These are phyloP conservation scores for Auriscalpium vulgare DNA, from an alignment of 768 basidiomycete genomes.

Conservation along the genomic window DNA sequence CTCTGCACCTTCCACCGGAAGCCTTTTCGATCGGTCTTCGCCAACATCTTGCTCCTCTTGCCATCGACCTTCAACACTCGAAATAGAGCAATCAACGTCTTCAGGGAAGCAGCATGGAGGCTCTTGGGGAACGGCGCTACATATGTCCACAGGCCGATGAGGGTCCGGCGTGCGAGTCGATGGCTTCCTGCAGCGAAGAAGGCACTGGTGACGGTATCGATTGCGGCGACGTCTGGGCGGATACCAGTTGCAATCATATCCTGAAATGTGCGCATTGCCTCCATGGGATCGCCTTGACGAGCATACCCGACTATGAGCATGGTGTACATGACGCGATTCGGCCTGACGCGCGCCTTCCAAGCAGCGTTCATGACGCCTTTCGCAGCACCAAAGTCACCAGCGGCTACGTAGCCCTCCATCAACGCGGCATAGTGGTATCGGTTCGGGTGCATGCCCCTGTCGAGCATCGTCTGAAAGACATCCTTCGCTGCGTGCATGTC, in stretches of 20 bases:
- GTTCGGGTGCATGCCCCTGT: constrained; percentile 64
- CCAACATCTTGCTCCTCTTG: constrained; percentile 17
- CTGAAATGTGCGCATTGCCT: constrained; percentile 48
- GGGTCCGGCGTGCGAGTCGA: constrained; percentile 40
- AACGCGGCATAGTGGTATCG: constrained; percentile 66
- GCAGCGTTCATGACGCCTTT: constrained; percentile 47
- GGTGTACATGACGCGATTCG: constrained; percentile 67
- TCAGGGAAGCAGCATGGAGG: constrained; percentile 36
- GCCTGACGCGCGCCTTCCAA: constrained; percentile 38
- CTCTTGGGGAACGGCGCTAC: constrained; percentile 53
- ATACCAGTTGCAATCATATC: constrained; percentile 56
- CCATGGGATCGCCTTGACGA: constrained; percentile 44
- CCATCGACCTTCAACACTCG: constrained; percentile 27
- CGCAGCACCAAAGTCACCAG: constrained; percentile 55
- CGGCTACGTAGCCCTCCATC: constrained; percentile 61
- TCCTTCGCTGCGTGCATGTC: constrained; percentile 45
- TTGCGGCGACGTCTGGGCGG: constrained; percentile 59
- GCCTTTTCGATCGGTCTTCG: constrained; percentile 10
- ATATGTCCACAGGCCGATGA: constrained; percentile 55
- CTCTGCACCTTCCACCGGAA: constrained; percentile 32
- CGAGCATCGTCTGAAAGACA: constrained; percentile 51
- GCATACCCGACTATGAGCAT: constrained; percentile 69
- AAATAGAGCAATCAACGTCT: constrained; percentile 39
- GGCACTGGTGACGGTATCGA: constrained; percentile 65
- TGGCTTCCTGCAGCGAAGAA: constrained; percentile 52